These are phyloP conservation scores for Ceratobasidium sp. DNA, from an alignment of 1,284 basidiomycete genomes.

Conservation along the genomic window DNA sequence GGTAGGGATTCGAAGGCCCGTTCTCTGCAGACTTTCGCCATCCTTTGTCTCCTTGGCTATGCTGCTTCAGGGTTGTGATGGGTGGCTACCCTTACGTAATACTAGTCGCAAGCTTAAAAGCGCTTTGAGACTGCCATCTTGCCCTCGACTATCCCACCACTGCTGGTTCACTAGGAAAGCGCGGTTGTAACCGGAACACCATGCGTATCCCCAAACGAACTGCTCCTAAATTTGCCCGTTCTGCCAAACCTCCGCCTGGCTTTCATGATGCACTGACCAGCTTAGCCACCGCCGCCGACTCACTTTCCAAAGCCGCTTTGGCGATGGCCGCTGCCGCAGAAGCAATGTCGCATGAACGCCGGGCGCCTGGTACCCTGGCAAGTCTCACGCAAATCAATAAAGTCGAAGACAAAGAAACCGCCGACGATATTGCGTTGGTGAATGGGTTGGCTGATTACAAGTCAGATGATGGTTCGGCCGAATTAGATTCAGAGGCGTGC, in stretches of 20 bases:
- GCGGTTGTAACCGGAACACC: too few relatives aligned
- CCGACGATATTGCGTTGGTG: background rate
- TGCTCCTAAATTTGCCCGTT: too few relatives aligned
- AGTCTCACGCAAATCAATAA: background rate
- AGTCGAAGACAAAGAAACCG: background rate
- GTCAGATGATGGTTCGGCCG: background rate
- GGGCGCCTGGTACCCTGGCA: background rate
- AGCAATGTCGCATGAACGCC: background rate
- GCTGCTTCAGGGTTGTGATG: background rate
- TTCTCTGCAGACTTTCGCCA: too few relatives aligned
- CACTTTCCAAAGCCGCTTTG: background rate
- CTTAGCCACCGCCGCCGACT: constrained; percentile 10
- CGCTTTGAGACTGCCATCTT: too few relatives aligned
- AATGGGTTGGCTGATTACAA: background rate
- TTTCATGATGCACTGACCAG: background rate
- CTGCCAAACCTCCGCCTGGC: too few relatives aligned
- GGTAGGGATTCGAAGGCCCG: background rate
- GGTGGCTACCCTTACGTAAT: constrained; percentile 2
- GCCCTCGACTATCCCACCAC: too few relatives aligned
- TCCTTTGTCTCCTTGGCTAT: background rate
- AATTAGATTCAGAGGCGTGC: background rate
- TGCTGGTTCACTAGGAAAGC: too few relatives aligned
- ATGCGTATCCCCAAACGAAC: too few relatives aligned
- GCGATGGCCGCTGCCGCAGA: constrained; percentile 8
- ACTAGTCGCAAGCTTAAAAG: background rate